phyloP scores from a whole-genome alignment of 306 rosid species.

The Fragaria ananassa region DNA sequence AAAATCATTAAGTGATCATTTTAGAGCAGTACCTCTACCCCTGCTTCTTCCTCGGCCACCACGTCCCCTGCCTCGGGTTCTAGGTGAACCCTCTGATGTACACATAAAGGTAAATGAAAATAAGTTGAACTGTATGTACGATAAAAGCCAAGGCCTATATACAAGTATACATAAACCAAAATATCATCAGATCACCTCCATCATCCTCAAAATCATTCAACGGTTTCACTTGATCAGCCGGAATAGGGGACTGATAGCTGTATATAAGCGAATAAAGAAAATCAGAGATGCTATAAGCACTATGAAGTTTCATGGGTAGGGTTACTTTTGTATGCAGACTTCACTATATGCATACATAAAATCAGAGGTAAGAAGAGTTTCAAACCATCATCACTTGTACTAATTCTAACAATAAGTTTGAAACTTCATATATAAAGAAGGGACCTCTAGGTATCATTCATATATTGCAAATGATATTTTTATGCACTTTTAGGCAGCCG shows the following conservation, averaged over 20 bases:
- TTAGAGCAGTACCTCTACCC: constrained; percentile 54
- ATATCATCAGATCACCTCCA: constrained; percentile 50
- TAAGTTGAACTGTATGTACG: neutral
- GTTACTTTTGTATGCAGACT: neutral
- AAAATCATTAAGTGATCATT: neutral
- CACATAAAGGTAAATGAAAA: constrained; percentile 22
- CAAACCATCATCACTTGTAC: neutral
- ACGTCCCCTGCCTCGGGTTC: constrained; percentile 61
- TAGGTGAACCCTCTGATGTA: constrained; percentile 63
- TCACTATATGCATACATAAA: neutral
- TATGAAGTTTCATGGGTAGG: neutral
- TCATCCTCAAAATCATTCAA: constrained; percentile 68
- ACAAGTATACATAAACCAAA: constrained; percentile 6
- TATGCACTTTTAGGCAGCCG: neutral
- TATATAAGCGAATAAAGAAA: constrained; percentile 10
- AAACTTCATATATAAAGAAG: neutral
- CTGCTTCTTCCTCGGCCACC: constrained; percentile 64
- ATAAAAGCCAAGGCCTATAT: constrained; percentile 1
- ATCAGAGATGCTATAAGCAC: constrained; percentile 5
- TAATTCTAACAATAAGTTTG: neutral
- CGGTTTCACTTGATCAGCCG: constrained; percentile 80
- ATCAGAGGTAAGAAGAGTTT: neutral
- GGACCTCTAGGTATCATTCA: neutral
- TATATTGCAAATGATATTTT: neutral
- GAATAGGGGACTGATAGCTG: constrained; percentile 84